Evolutionary conservation across 2,329 filamentous ascomycete species (phyloP).

Genomic region (Penicillium verrucosum): DNA sequence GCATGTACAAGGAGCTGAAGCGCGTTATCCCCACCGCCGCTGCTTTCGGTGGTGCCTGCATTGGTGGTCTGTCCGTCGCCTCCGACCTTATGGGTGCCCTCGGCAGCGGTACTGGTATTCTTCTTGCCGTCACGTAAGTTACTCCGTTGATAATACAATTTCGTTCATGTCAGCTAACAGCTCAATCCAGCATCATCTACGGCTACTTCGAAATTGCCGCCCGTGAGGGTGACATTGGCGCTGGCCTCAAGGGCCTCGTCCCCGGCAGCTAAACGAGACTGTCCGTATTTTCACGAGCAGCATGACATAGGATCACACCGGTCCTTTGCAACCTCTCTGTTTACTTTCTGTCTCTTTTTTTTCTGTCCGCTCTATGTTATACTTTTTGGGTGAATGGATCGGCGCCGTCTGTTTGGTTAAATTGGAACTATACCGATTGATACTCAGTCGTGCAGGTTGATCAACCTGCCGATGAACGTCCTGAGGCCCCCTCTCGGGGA

Average conservation of each 20-base stretch:
- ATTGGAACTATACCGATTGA: neutral
- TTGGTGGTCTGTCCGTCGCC: constrained; percentile 92
- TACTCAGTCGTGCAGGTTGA: constrained; percentile 3
- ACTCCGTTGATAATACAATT: neutral
- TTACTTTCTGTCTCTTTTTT: constrained; percentile 26
- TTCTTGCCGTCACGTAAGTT: constrained; percentile 96
- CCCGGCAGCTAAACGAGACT: constrained; percentile 41
- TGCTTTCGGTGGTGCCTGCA: constrained; percentile 97
- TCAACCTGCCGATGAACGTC: neutral
- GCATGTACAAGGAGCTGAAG: constrained; percentile 99
- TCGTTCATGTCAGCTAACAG: constrained; percentile 24
- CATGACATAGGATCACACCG: constrained; percentile 27
- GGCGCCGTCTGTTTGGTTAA: constrained; percentile 14
- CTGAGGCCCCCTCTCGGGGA: neutral
- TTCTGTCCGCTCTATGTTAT: constrained; percentile 20
- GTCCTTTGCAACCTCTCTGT: constrained; percentile 16
- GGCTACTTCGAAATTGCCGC: constrained; percentile 99
- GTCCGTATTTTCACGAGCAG: constrained; percentile 32
- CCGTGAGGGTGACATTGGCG: constrained; percentile 88
- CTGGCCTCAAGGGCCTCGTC: constrained; percentile 68
- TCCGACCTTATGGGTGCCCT: constrained; percentile 95
- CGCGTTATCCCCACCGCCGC: constrained; percentile 97
- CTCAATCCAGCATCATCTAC: constrained; percentile 79
- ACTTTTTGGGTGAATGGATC: constrained; percentile 29
- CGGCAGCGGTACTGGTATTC: constrained; percentile 93